phyloP scores from a whole-genome alignment of 2,329 filamentous ascomycete species.

The Daldinia eschscholtzii region DNA sequence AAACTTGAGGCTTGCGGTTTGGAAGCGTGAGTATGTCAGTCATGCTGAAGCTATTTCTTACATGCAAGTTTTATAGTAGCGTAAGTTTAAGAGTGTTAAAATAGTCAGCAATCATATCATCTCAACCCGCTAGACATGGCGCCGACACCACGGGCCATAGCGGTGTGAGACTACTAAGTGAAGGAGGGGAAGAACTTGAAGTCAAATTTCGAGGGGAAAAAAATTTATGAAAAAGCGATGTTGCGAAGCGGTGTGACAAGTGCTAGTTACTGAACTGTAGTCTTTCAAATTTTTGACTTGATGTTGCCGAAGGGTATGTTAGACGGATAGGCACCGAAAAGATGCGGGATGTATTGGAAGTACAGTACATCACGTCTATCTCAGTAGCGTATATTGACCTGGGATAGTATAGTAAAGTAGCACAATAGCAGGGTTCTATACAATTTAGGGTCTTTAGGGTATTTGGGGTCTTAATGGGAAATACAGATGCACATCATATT shows the following conservation, averaged over 20 bases:
- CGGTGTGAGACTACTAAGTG: constrained; percentile 34
- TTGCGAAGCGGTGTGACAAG: constrained; percentile 41
- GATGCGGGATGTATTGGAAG: constrained; percentile 14
- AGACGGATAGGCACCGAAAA: constrained; percentile 19
- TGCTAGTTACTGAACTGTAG: constrained; percentile 18
- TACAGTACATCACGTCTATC: constrained; percentile 26
- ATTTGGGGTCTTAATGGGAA: constrained; percentile 23
- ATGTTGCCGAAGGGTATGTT: constrained; percentile 35
- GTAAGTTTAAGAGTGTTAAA: constrained; percentile 16
- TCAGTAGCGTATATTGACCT: constrained; percentile 8
- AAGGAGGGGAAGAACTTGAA: constrained; percentile 1
- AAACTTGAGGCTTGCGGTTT: constrained; percentile 29
- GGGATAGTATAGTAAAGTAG: constrained; percentile 10
- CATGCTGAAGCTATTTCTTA: constrained; percentile 19
- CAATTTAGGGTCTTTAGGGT: constrained; percentile 15
- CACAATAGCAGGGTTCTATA: constrained; percentile 30
- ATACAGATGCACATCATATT: constrained; percentile 39
- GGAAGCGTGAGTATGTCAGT: constrained; percentile 16
- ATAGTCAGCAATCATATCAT: constrained; percentile 21
- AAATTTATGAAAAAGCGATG: constrained; percentile 11
- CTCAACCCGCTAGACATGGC: constrained; percentile 21
- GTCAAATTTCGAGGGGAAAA: constrained; percentile 7
- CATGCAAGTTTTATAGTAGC: constrained; percentile 22
- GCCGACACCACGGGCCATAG: constrained; percentile 20
- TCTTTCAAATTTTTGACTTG: constrained; percentile 9